Evolutionary conservation across 2,329 filamentous ascomycete species (phyloP), one percentile per base, ranked within the genome.

Genomic region (Paracorniculantispora psalliotae): DNA sequence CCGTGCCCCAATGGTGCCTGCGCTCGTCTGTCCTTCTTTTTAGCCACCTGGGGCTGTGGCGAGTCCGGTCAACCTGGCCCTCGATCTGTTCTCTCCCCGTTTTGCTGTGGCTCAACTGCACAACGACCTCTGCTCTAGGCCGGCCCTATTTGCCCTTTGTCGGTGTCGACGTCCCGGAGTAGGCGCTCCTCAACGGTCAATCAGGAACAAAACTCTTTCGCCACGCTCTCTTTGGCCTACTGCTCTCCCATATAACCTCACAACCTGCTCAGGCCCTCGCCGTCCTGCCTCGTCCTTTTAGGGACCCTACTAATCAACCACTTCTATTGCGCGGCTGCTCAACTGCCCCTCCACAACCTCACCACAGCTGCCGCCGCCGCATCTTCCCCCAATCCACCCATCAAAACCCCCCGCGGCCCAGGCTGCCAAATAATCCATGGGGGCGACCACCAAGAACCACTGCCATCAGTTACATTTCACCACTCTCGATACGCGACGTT

Each of bases 21-120:
- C 47, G 37, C 15, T 3, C 15, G 13, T 25, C 48, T 19, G 13
- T 47, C 43, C 48, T 46, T 58, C 46, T 51, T 39, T 19, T 33
- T 51, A 58, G 56, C 56, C 56, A 58, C 56, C 50, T 23, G 47
- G 48, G 56, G 56, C 56, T 58, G 56, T 58, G 56, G 56, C 56
- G 39, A 58, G 56, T 46, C 37, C 8, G 19, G 21, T 44, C n/a
- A 17, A 43, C 25, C 43, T 8, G 33, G 23, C 33, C 35, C 8
- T 49, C n/a, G 44, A 37, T 23, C 12, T 21, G 23, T 48, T 28
- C 43, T 28, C 15, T 41, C 39, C n/a, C 23, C 43, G 9, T 23
- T 41, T 28, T 3, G 15, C 52, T 55, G 52, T 46, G 52, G 52
- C 52, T 46, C 39, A 46, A n/a, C 26, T 35, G 52, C 52, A 35